These are phyloP conservation scores for Nannochloris sp. DNA, from an alignment of 139 green algal species.

Conservation along the genomic window DNA sequence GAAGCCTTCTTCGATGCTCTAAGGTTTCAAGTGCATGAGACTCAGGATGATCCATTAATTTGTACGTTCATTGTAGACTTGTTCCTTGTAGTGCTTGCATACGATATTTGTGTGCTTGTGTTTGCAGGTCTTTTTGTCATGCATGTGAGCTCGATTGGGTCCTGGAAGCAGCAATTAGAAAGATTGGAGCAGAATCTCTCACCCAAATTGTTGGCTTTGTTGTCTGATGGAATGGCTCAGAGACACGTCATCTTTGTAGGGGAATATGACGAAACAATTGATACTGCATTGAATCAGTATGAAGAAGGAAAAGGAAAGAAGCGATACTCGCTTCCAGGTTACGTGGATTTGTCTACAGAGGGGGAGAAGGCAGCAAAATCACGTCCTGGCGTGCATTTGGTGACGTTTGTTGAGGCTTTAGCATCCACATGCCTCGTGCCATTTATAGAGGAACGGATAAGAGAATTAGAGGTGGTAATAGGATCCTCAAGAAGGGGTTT, in stretches of 20 bases:
- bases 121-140: neutral
- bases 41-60: neutral
- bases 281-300: no score
- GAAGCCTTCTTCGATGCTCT: conserved; percentile 50
- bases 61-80: neutral
- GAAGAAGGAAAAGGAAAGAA: no score
- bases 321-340: no score
- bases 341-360: no score
- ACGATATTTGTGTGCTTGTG: neutral
- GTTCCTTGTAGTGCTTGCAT: neutral
- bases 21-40: neutral
- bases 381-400: no score
- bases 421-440: conserved; percentile 42
- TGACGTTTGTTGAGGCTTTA: conserved; percentile 35
- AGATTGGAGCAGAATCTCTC: neutral
- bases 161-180: neutral
- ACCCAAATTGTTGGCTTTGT: neutral
- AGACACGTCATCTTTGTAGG: no score
- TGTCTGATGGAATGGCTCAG: no score
- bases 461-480: conserved; percentile 40
- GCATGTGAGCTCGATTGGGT: neutral
- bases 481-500: conserved; percentile 53
- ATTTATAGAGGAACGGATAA: conserved; percentile 55
- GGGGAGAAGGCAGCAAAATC: neutral
- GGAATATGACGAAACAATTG: no score